Evolutionary conservation across 2,329 filamentous ascomycete species (phyloP).

Genomic region (Mollisiaceae sp.): DNA sequence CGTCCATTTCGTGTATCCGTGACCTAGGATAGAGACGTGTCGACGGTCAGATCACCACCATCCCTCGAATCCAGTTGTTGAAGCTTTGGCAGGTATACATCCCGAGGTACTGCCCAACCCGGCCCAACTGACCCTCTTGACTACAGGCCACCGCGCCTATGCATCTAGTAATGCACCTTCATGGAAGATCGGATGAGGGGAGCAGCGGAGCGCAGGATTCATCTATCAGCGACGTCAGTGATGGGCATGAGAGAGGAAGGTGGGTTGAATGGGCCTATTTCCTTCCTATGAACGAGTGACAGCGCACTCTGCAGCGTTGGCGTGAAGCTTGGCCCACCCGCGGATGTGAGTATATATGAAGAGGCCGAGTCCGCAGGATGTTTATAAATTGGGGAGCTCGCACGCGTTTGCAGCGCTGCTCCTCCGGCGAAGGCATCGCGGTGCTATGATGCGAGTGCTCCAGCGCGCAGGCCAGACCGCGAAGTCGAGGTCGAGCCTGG

Average conservation of each 20-base stretch:
- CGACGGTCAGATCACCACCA: background rate
- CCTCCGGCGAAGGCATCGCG: background rate
- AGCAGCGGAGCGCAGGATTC: constrained; percentile 4
- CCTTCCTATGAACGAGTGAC: constrained; percentile 37
- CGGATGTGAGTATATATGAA: constrained; percentile 28
- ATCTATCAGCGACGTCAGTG: constrained; percentile 35
- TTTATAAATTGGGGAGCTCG: constrained; percentile 6
- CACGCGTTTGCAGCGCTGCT: background rate
- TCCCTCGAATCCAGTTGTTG: background rate
- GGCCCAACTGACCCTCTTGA: constrained; percentile 17
- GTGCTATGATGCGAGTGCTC: constrained; percentile 16
- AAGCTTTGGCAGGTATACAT: constrained; percentile 8
- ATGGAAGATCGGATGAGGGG: constrained; percentile 20
- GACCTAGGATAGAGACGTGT: background rate
- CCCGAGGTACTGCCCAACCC: constrained; percentile 11
- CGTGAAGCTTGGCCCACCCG: constrained; percentile 31
- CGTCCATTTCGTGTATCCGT: background rate
- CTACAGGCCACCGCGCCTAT: constrained; percentile 14
- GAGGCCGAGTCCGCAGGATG: constrained; percentile 17
- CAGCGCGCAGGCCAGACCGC: constrained; percentile 7
- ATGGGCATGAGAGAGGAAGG: constrained; percentile 21
- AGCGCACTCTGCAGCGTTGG: constrained; percentile 39
- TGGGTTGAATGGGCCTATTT: constrained; percentile 25
- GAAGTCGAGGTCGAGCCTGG: constrained; percentile 25
- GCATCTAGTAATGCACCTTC: constrained; percentile 6